Evolutionary conservation across 306 rosid species (phyloP), one percentile per base, ranked within the genome.

Genomic region (Dalbergia cultrata): DNA sequence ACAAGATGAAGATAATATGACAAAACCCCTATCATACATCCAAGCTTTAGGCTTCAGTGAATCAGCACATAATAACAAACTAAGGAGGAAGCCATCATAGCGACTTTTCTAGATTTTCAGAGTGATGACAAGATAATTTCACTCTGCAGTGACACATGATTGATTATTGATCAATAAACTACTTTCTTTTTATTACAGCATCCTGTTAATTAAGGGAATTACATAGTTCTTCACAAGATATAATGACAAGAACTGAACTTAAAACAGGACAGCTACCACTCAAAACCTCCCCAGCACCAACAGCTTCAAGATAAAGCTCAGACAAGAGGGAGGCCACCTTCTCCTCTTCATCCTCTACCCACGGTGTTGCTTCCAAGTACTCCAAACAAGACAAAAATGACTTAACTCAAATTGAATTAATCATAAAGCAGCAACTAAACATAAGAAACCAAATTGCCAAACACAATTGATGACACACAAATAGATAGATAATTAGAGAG

Each of bases 281-380:
- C 63, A 93, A 86, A 87, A 96, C 99, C 41, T 96, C 97, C 81
- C 92, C 94, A 10, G 97, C 97, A 62, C 96, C 97, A 64, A 85
- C 91, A 26, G 93, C 82, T 82, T 96, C 99, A 64, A 96, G 97
- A 63, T 85, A 94, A 26, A 96, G 99, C 89, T 93, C 99, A 0
- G 97, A 90, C 50, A 96, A 80, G 9, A 95, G 84, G 0, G 98
- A 87, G 6, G 99, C 97, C 86, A 93, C 98, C 77, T 96, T 96
- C 88, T 96, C 98, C 79, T 96, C 99, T 83, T 96, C 99, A 67
- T 96, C 99, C 88, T 96, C 99, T 0, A 91, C 94, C 99, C 99
- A 93, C 0, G 98, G 98, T 4, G 98, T 97, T 0, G 99, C 99
- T 87, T 96, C 99, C 84, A 96, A 82, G 86, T 93, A 93, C 77